These are phyloP conservation scores for Posidonia australis DNA, from an alignment of 106 monocot genomes.

Conservation along the genomic window DNA sequence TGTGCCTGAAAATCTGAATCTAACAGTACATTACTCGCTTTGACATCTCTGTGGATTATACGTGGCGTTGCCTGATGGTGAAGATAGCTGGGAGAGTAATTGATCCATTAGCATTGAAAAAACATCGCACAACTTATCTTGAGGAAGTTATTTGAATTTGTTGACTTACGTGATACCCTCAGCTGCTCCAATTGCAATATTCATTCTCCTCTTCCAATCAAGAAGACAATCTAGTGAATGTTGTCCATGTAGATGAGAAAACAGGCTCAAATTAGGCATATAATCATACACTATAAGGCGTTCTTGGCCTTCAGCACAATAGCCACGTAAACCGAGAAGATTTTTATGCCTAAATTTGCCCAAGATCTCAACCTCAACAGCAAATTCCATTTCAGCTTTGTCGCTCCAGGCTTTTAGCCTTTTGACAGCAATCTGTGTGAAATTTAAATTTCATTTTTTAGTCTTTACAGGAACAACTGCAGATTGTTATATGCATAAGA, in stretches of 20 bases:
- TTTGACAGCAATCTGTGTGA: conserved; percentile 51
- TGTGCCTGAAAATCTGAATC: conserved; percentile 39
- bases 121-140: background rate
- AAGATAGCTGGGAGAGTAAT: conserved; percentile 24
- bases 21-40: conserved; percentile 46
- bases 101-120: background rate
- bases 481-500: background rate
- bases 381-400: conserved; percentile 51
- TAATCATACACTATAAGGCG: conserved; percentile 58
- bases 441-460: background rate
- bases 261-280: conserved; percentile 52
- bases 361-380: conserved; percentile 55
- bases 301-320: conserved; percentile 56
- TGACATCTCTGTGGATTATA: conserved; percentile 53
- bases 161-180: conserved; percentile 54
- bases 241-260: conserved; percentile 53
- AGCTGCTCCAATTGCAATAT: conserved; percentile 56
- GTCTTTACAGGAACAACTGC: background rate
- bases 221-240: conserved; percentile 35
- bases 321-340: conserved; percentile 45
- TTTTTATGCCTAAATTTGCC: conserved; percentile 56
- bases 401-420: conserved; percentile 49
- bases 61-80: conserved; percentile 50
- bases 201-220: conserved; percentile 50
- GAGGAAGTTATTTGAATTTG: background rate